Base-by-base conservation (phyloP, 768 basidiomycete species). In the Glaciozyma antarctica region DNA sequence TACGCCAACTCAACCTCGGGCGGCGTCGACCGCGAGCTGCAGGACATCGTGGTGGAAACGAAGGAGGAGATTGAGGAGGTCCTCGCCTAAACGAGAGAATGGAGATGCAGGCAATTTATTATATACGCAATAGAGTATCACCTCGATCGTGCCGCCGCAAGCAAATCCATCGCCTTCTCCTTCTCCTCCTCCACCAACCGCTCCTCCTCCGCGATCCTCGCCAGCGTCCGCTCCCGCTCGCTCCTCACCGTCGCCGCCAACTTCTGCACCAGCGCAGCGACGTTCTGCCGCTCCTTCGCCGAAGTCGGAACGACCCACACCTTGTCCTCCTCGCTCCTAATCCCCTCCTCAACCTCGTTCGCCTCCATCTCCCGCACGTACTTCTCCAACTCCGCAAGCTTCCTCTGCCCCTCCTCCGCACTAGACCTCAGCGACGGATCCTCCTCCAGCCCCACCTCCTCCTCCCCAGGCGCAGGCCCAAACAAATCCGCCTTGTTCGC, bases 401-500 rank as follows among this genome's bases (percentile, higher is more conserved):
- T 59, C 5, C 32, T 22, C 16, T 41, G 75, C 43, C 71, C 78
- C 41, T 61, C 71, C 57, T 88, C 78, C 75, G 87, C 88, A 34
- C 76, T 78, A 68, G 79, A 81, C 7, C 85, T 86, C 47, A 78
- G 80, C 45, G 77, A 76, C 10, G 86, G 81, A 9, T 81, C 80
- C 21, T 74, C 77, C n/a, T 77, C 75, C 34, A 81, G 79, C 16
- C 78, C 81, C 15, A 80, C 80, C 48, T 62, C 70, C 24, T 38
- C 54, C 26, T 47, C 51, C 26, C 74, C 7, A 22, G 60, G 63
- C 22, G 66, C 65, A 49, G 77, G 80, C 2, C 79, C 87, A 4
- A 94, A 81, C 41, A 89, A 75, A 77, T 99, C 95, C 0, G 91
- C 95, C 77, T 99, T 99, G 80, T 97, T 99, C 32, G 90, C 88